phyloP scores from a whole-genome alignment of 306 rosid species.

The Castanospermum australe region DNA sequence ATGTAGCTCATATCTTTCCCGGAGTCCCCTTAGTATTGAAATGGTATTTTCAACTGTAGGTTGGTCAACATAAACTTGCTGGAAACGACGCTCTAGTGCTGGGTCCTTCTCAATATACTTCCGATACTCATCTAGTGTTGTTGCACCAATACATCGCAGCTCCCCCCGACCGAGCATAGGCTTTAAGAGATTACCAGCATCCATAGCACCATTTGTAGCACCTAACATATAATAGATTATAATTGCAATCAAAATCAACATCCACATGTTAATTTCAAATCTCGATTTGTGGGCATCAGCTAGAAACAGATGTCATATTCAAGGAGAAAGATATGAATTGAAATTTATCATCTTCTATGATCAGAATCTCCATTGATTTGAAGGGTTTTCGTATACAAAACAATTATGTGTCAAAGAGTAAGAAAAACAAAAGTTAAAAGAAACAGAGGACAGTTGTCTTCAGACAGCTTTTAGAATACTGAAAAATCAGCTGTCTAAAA shows the following conservation, averaged over 20 bases:
- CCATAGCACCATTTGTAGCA: conserved; percentile 98
- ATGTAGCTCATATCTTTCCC: conserved; percentile 98
- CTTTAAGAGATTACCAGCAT: conserved; percentile 97
- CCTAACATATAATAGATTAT: conserved; percentile 49
- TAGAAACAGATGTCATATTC: not conserved
- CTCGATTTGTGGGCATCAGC: not conserved
- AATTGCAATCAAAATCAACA: conserved; percentile 9
- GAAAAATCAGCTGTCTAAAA: not conserved
- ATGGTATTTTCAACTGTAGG: conserved; percentile 87
- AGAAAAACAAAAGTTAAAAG: not conserved
- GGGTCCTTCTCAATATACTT: conserved; percentile 98
- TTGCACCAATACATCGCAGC: conserved; percentile 95
- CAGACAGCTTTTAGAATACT: not conserved
- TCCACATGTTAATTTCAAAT: conserved; percentile 10
- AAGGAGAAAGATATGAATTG: not conserved
- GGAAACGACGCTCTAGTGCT: conserved; percentile 96
- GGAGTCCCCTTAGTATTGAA: conserved; percentile 87
- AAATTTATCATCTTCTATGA: conserved; percentile 3
- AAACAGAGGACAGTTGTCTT: not conserved
- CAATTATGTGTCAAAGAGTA: not conserved
- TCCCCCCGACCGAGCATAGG: conserved; percentile 99
- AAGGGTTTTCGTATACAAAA: not conserved
- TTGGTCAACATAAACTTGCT: conserved; percentile 97
- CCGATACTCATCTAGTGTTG: conserved; percentile 92
- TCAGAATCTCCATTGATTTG: not conserved